Base-by-base conservation (phyloP, 768 basidiomycete genomes). In the Podaxis mareebaensis region DNA sequence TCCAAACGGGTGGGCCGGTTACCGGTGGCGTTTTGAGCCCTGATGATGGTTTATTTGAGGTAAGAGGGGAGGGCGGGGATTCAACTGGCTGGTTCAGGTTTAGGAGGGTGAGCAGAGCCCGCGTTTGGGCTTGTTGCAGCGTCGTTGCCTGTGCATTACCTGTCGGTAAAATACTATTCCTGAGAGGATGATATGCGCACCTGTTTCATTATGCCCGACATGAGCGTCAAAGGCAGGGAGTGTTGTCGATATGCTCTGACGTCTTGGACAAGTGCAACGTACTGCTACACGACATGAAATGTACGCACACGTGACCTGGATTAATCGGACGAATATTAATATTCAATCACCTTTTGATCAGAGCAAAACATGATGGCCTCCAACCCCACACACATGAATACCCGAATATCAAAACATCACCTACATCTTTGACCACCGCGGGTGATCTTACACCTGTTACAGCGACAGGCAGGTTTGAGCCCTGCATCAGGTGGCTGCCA, bases 1-100 rank as follows among this genome's bases (percentile, higher is more conserved):
- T 99, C 96, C 97, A 99, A 4, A 97, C 88, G 4, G 94, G 87
- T 33, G 94, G 92, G 0, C 84, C 86, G 12, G 83, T 81, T 28
- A 82, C 75, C 6, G 82, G 75, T 1, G 85, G 77, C 2, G 79
- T 73, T 67, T 87, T 89, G 63, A 79, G 72, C n/a, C 79, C 73
- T 10, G 83, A 73, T 13, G 73, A 67, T 17, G 78, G 71, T 64
- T 82, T 82, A 15, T 75, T 74, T 26, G 58, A 51, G 26, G 79
- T 72, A 0, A 77, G 72, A 24, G 75, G 62, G 3, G 74, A 67
- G 13, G 70, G 65, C 42, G 77, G 56, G 28, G 78, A 40, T 55
- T 88, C 83, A 6, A 81, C 65, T 13, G 89, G 78, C 42, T 85
- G 81, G 73, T 95, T 94, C 68, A 98, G 85, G 74, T 93, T 96